Evolutionary conservation across 305 asterid genomes (phyloP).

Genomic region (Fraxinus greggii): DNA sequence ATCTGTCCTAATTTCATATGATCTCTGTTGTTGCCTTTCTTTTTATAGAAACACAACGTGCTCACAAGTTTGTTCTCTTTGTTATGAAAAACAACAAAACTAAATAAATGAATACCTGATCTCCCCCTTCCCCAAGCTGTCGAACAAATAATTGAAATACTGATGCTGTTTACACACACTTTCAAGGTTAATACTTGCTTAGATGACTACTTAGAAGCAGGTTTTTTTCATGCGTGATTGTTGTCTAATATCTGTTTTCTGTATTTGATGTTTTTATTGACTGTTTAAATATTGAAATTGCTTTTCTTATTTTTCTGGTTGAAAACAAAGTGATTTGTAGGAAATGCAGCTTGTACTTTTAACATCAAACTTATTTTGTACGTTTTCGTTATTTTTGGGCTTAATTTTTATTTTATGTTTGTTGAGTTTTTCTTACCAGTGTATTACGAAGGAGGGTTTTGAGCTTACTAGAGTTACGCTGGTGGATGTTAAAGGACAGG

Average conservation of each 20-base stretch:
- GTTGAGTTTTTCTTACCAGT: constrained; percentile 43
- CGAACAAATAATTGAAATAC: not conserved
- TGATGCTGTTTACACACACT: not conserved
- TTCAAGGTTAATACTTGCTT: not conserved
- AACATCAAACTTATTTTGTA: not conserved
- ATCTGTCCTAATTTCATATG: not conserved
- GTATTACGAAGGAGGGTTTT: constrained; percentile 80
- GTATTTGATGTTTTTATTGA: not conserved
- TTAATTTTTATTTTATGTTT: constrained; percentile 7
- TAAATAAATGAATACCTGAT: not conserved
- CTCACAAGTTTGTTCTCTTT: not conserved
- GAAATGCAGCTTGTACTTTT: not conserved
- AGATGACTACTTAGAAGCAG: not conserved
- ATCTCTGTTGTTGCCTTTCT: not conserved
- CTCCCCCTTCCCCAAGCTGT: not conserved
- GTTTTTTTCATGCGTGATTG: not conserved
- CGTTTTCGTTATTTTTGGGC: constrained; percentile 2
- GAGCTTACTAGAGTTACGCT: constrained; percentile 86
- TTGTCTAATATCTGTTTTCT: not conserved
- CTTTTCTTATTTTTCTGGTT: not conserved
- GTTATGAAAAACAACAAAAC: not conserved
- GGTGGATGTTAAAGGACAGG: constrained; percentile 83
- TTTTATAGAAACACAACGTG: not conserved
- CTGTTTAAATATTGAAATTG: not conserved
- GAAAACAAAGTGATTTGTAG: not conserved